phyloP scores from a whole-genome alignment of 1,139 yeast species.

The Debaryomycetaceae sp. region DNA sequence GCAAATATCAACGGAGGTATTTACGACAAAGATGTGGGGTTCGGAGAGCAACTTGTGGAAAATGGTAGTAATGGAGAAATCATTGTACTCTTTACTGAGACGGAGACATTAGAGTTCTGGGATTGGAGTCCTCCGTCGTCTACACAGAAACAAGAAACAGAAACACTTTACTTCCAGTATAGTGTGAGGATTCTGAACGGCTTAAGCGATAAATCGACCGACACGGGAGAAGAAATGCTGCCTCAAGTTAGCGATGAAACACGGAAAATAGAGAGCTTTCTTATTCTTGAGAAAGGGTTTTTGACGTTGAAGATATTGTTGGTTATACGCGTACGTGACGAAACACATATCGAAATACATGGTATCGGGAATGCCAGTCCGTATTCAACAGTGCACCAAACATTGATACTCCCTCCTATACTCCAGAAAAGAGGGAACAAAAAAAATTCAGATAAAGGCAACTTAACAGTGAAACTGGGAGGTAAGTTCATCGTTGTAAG shows the following conservation, averaged over 20 bases:
- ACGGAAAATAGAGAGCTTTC: neutral
- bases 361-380: neutral
- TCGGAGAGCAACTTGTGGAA: slow-evolving; percentile 17
- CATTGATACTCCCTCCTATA: slow-evolving; percentile 1
- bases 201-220: neutral
- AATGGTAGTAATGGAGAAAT: slow-evolving; percentile 48
- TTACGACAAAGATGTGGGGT: neutral
- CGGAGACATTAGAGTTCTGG: slow-evolving; percentile 44
- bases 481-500: slow-evolving; percentile 20
- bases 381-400: neutral
- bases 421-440: neutral
- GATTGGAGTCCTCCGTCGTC: slow-evolving; percentile 40
- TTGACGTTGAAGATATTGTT: neutral
- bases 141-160: slow-evolving; percentile 15
- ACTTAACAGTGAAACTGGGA: slow-evolving; percentile 21
- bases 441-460: neutral
- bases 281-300: neutral
- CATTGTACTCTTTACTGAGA: slow-evolving; percentile 28
- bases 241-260: neutral
- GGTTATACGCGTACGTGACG: neutral
- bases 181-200: slow-evolving; percentile 6
- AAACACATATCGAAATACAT: slow-evolving; percentile 1
- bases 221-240: neutral
- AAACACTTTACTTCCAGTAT: slow-evolving; percentile 30
- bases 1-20: neutral